These are phyloP conservation scores for Parietaria judaica DNA, from an alignment of 306 rosid species.

Conservation along the genomic window DNA sequence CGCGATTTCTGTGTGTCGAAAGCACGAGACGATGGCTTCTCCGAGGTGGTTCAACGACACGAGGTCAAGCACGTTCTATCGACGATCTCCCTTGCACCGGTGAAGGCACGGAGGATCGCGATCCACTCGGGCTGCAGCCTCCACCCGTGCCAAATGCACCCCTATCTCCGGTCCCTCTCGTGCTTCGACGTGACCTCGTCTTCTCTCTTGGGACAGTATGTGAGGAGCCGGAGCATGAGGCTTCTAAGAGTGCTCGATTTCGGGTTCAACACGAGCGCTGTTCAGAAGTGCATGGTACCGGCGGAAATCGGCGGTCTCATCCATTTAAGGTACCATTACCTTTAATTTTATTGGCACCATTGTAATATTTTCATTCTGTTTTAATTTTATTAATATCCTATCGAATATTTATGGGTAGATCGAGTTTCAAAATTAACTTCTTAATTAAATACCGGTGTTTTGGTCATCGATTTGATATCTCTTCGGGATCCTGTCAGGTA, in stretches of 20 bases:
- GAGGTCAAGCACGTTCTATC: neutral
- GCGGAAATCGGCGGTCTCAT: neutral
- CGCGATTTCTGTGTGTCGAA: constrained; percentile 39
- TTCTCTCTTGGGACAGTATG: neutral
- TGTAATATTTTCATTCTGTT: no score
- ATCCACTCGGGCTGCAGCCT: neutral
- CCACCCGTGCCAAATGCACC: constrained; percentile 3
- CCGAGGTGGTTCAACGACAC: constrained; percentile 9
- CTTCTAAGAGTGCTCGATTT: constrained; percentile 5
- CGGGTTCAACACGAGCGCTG: neutral
- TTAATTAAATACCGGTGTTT: no score
- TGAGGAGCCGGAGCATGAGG: neutral
- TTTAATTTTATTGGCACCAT: no score
- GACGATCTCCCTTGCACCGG: neutral
- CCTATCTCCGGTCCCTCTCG: constrained; percentile 2
- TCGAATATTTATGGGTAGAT: no score
- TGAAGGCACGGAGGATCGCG: neutral
- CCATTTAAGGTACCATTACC: constrained; percentile 1
- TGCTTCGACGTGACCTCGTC: neutral
- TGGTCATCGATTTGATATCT: no score
- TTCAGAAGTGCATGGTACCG: neutral
- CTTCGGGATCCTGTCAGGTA: neutral
- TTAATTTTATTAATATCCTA: no score
- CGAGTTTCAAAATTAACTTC: no score
- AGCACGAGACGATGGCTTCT: constrained; percentile 37